Evolutionary conservation across 495 filamentous ascomycete genomes (phyloP), one percentile per base, ranked within the genome.

Genomic region (Niebla homalea): DNA sequence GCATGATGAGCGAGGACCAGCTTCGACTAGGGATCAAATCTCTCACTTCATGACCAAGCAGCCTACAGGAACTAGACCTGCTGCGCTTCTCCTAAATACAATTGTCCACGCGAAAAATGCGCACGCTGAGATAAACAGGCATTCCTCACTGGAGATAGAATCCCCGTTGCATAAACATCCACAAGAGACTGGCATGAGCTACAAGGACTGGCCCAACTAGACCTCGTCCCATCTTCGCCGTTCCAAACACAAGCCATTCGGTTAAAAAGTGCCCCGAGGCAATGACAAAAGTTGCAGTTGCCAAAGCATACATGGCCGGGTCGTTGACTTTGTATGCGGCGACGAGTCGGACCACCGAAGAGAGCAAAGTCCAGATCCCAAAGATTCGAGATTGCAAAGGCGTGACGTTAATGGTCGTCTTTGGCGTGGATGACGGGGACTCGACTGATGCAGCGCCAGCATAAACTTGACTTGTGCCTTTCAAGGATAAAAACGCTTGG

Each of bases 281-380:
- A 56, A 96, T 73, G 1, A 72, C 74, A 63, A 86, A 95, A 0
- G 86, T 89, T 76, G 74, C 84, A 35, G 89, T 57, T 15, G 81
- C 84, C 29, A 97, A 68, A 56, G 92, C 73, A 59, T 95, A 98
- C 10, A 85, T 62, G 29, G 69, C 67, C 2, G 78, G 70, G 48
- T 84, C 77, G 36, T 75, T 67, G 50, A 94, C 83, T 63, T 94
- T 71, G 71, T 94, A 96, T 22, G 84, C 85, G 10, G 87, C 86
- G 58, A 92, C 93, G 54, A 89, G 60, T 25, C 92, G 79, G 43
- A 97, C 72, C 32, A 94, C 65, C 32, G 76, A 70, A 12, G 81
- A 75, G 44, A 94, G 63, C 54, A 90, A 74, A 0, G 89, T 96
- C 79, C 88, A 99, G 50, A 87, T 94, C 38, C 87, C 93, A 62